Conservation (phyloP, 441 rosid species). For the Mallotus repandus region DNA sequence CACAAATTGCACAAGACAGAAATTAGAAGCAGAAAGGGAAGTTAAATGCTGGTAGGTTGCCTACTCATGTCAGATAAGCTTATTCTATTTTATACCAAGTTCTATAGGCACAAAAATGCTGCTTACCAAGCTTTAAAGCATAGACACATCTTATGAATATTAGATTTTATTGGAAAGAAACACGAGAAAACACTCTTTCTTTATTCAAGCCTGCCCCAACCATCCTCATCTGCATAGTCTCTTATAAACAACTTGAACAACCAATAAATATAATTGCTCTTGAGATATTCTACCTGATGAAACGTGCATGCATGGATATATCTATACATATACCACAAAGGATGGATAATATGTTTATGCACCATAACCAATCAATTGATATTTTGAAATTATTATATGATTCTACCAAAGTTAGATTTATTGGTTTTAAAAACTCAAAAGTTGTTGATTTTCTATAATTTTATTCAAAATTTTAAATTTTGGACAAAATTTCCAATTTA, state of each 20-base stretch:
- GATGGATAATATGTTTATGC: too few relatives aligned
- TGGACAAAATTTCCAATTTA: too few relatives aligned
- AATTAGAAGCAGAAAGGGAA: conserved; percentile 25
- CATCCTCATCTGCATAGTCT: conserved; percentile 18
- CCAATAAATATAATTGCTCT: too few relatives aligned
- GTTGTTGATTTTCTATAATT: too few relatives aligned
- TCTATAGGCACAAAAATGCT: conserved; percentile 7
- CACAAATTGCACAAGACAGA: neutral
- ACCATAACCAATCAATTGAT: too few relatives aligned
- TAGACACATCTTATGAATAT: neutral
- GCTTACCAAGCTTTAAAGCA: conserved; percentile 23
- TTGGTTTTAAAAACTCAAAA: too few relatives aligned
- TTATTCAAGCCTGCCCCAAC: conserved; percentile 54
- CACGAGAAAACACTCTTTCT: neutral
- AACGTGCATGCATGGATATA: neutral
- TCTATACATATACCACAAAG: too few relatives aligned
- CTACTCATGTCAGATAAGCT: conserved; percentile 35
- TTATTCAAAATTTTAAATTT: too few relatives aligned
- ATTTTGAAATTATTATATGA: too few relatives aligned
- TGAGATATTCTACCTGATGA: too few relatives aligned
- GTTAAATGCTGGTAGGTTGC: conserved; percentile 46
- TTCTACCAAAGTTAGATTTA: too few relatives aligned
- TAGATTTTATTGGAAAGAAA: neutral
- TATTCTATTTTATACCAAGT: neutral
- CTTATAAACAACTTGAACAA: too few relatives aligned